Percentiles rank a stretch among this genome's conserved stretches.
Conservation (phyloP, 495 filamentous ascomycete genomes). For the Gamarada debralockiae region DNA sequence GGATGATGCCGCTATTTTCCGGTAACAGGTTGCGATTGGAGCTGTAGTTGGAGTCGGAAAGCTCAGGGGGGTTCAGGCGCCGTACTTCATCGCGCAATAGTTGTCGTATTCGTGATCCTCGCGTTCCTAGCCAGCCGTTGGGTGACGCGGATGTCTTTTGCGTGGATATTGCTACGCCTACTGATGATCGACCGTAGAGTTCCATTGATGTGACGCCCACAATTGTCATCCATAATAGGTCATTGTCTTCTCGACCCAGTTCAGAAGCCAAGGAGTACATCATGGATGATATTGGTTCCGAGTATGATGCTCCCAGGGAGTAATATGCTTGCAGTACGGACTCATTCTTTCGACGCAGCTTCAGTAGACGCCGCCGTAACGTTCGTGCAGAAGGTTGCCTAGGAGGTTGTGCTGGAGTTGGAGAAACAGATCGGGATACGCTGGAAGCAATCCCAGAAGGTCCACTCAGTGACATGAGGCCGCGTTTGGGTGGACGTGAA, state of each 20-base stretch:
- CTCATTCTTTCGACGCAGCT: constrained; percentile 73
- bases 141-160: constrained; percentile 44
- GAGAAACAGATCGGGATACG: constrained; percentile 48
- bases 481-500: constrained; percentile 42
- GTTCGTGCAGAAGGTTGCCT: constrained; percentile 61
- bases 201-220: constrained; percentile 90
- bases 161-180: constrained; percentile 72
- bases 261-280: constrained; percentile 94
- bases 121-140: constrained; percentile 75
- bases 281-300: constrained; percentile 89
- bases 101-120: constrained; percentile 79
- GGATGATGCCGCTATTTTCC: constrained; percentile 73
- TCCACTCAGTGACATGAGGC: constrained; percentile 43
- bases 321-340: constrained; percentile 74
- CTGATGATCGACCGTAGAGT: constrained; percentile 80
- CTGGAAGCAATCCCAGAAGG: constrained; percentile 36
- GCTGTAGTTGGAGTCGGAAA: constrained; percentile 47
- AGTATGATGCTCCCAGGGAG: constrained; percentile 80
- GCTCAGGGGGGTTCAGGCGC: constrained; percentile 81
- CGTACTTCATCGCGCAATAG: constrained; percentile 91
- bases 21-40: constrained; percentile 40
- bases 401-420: constrained; percentile 52
- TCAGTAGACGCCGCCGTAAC: constrained; percentile 68
- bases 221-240: constrained; percentile 90
- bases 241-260: constrained; percentile 93